Conservation (phyloP, 2,329 filamentous ascomycete genomes). For the Epichloe festucae region DNA sequence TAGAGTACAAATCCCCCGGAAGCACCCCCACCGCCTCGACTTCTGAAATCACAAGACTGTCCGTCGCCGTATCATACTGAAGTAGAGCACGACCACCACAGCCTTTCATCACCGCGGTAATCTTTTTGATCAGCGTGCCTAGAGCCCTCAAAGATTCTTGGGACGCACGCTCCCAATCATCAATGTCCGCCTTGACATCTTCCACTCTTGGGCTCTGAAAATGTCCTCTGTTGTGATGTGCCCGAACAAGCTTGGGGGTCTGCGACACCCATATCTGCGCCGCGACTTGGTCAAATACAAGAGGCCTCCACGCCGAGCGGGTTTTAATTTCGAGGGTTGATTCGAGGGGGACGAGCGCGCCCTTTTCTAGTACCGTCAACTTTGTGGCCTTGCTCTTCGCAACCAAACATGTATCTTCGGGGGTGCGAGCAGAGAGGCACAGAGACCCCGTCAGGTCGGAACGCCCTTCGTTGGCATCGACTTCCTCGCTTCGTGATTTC, state of each 20-base stretch:
- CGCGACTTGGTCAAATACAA: constrained; percentile 22
- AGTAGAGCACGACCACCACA: neutral
- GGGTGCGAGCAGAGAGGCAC: constrained; percentile 11
- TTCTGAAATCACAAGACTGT: neutral
- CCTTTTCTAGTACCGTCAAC: constrained; percentile 19
- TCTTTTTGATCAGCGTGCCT: constrained; percentile 17
- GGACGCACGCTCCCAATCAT: constrained; percentile 23
- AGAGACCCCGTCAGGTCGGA: constrained; percentile 13
- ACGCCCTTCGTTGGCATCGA: constrained; percentile 8
- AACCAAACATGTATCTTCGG: constrained; percentile 1
- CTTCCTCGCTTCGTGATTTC: neutral
- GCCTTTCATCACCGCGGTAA: neutral
- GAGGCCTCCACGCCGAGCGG: constrained; percentile 17
- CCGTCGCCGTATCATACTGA: neutral
- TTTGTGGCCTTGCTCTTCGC: constrained; percentile 10
- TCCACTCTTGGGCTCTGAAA: constrained; percentile 20
- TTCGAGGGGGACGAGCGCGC: constrained; percentile 17
- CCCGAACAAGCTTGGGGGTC: constrained; percentile 33
- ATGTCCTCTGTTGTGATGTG: constrained; percentile 24
- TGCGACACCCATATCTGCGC: constrained; percentile 33
- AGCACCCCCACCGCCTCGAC: neutral
- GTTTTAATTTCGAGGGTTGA: constrained; percentile 34
- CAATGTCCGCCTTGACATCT: constrained; percentile 19
- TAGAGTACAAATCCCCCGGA: neutral
- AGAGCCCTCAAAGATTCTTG: constrained; percentile 18